These are phyloP conservation scores for Fabrea salina DNA, from an alignment of 169 alveolate species.

Conservation along the genomic window DNA sequence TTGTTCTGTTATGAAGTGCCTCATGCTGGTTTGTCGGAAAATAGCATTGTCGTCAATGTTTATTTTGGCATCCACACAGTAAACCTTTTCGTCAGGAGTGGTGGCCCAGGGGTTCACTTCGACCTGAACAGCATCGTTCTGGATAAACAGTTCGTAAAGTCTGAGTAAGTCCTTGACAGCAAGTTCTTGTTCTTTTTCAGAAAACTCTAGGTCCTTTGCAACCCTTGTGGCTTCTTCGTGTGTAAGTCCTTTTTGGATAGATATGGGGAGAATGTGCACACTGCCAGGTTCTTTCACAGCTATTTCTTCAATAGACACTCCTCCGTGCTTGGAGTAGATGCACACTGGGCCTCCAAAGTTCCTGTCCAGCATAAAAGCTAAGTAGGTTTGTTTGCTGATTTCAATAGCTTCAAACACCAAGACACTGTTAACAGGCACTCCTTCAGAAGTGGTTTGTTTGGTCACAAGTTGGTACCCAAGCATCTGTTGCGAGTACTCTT, in stretches of 20 bases:
- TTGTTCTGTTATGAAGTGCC: too few relatives aligned
- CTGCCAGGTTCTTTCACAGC: constrained; percentile 80
- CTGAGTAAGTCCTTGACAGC: constrained; percentile 6
- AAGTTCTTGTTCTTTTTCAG: constrained; percentile 44
- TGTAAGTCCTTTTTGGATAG: constrained; percentile 74
- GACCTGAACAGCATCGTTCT: constrained; percentile 88
- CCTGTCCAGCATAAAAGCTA: constrained; percentile 92
- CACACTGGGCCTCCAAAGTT: constrained; percentile 85
- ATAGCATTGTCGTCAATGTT: constrained; percentile 95
- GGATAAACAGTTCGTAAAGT: constrained; percentile 80
- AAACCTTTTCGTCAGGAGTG: constrained; percentile 67
- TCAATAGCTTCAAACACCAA: constrained; percentile 79
- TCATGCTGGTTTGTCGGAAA: constrained; percentile 89
- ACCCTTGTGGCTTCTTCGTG: constrained; percentile 54
- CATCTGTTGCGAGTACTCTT: constrained; percentile 82
- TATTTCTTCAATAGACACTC: constrained; percentile 89
- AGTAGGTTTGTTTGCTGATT: constrained; percentile 86
- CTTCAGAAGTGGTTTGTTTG: constrained; percentile 78
- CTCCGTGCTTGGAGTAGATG: constrained; percentile 87
- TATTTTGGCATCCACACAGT: constrained; percentile 93
- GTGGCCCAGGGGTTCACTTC: constrained; percentile 95
- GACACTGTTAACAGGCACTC: constrained; percentile 81
- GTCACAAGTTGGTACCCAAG: constrained; percentile 84
- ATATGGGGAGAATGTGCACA: constrained; percentile 63
- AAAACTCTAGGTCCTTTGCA: constrained; percentile 64